Conservation (phyloP, 208 protist genomes). For the Trichomonas gallinae region DNA sequence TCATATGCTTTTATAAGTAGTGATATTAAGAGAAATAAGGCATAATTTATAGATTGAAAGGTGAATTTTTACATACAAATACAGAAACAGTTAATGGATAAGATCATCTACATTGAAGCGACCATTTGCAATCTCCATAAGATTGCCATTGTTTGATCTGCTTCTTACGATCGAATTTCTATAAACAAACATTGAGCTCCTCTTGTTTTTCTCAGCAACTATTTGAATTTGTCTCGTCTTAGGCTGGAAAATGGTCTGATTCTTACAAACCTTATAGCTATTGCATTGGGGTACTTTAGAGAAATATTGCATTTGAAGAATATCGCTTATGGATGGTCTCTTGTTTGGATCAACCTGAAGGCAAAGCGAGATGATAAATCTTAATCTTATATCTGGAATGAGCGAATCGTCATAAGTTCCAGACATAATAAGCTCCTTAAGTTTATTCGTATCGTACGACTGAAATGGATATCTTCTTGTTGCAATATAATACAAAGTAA, state of each 20-base stretch:
- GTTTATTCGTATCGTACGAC: neutral
- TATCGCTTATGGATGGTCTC: neutral
- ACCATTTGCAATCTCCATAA: neutral
- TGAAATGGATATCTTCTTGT: neutral
- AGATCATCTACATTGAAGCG: neutral
- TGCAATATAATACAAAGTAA: neutral
- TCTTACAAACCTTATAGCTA: neutral
- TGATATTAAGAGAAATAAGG: no score
- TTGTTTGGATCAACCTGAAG: neutral
- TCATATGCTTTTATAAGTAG: no score
- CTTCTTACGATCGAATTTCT: neutral
- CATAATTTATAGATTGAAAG: no score
- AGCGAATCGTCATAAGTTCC: neutral
- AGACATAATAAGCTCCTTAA: neutral
- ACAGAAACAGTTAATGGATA: neutral
- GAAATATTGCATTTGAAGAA: neutral
- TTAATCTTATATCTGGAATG: neutral
- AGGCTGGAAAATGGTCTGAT: neutral
- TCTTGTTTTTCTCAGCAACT: neutral
- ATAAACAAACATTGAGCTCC: neutral
- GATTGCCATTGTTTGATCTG: neutral
- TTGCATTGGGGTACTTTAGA: neutral
- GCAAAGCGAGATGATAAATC: neutral
- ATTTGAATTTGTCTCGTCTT: neutral
- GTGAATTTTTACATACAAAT: no score